These are phyloP conservation scores for Agrocybe chaxingu DNA, from an alignment of 768 basidiomycete genomes.

Conservation along the genomic window DNA sequence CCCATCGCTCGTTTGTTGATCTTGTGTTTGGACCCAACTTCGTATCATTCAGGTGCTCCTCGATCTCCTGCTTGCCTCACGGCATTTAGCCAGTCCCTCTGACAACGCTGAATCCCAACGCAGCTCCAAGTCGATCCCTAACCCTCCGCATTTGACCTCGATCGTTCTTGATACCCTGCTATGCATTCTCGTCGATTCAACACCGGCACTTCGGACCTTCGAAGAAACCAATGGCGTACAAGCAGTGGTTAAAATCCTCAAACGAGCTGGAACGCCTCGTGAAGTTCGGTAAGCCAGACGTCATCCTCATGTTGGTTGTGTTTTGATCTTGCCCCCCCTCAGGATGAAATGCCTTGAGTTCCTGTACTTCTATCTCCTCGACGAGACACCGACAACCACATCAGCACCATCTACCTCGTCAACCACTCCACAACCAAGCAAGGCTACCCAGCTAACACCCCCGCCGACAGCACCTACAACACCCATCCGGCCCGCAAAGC, in stretches of 20 bases:
- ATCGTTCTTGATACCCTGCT: conserved; percentile 79
- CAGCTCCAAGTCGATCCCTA: conserved; percentile 7
- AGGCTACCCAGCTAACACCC: conserved; percentile 15
- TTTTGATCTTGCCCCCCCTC: conserved; percentile 1
- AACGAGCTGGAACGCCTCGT: conserved; percentile 80
- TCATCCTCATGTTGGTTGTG: not conserved
- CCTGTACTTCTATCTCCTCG: conserved; percentile 90
- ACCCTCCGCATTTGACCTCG: conserved; percentile 56
- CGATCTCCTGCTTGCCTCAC: conserved; percentile 66
- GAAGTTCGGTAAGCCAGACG: conserved; percentile 68
- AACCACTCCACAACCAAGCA: not conserved
- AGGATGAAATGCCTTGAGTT: conserved; percentile 98
- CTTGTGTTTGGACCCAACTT: not conserved
- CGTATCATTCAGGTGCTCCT: conserved; percentile 55
- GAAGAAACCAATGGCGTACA: conserved; percentile 79
- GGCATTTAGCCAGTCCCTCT: conserved; percentile 47
- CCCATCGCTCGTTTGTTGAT: not conserved
- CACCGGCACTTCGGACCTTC: conserved; percentile 69
- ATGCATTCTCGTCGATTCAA: conserved; percentile 86
- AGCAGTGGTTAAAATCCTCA: conserved; percentile 81
- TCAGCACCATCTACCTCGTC: not conserved
- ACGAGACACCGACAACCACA: conserved; percentile 49
- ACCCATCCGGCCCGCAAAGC: conserved; percentile 38
- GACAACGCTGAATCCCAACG: conserved; percentile 21
- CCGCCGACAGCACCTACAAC: conserved; percentile 37